Evolutionary conservation across 108 stramenopile species (phyloP).

Genomic region (Nitzschia inconspicua): DNA sequence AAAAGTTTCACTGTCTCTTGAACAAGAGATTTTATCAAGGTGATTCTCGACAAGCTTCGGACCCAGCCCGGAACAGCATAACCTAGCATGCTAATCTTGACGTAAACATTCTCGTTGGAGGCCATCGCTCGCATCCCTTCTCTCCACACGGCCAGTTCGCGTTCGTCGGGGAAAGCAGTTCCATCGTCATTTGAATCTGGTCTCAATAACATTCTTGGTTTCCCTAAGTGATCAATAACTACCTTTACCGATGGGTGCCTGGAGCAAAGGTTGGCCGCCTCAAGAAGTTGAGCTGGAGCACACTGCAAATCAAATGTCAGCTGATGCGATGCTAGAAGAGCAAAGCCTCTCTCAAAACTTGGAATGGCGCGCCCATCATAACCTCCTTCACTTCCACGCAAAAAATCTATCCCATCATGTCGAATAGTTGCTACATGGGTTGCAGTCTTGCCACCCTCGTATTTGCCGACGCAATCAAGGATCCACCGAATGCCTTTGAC

Average conservation of each 20-base stretch:
- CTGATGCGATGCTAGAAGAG: slow-evolving; percentile 35
- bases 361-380: slow-evolving; percentile 19
- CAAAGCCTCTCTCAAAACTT: slow-evolving; percentile 62
- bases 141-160: slow-evolving; percentile 54
- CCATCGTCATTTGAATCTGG: no score
- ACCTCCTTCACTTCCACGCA: slow-evolving; percentile 36
- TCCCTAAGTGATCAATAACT: slow-evolving; percentile 68
- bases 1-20: slow-evolving; percentile 59
- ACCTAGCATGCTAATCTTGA: slow-evolving; percentile 75
- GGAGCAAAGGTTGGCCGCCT: slow-evolving; percentile 49
- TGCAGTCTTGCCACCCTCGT: no score
- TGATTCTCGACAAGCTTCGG: slow-evolving; percentile 28
- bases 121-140: slow-evolving; percentile 63
- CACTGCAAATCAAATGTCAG: slow-evolving; percentile 76
- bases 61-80: slow-evolving; percentile 69
- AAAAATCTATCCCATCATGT: slow-evolving; percentile 55
- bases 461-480: slow-evolving; percentile 57
- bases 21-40: slow-evolving; percentile 44
- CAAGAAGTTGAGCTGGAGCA: slow-evolving; percentile 63
- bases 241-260: slow-evolving; percentile 50
- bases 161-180: slow-evolving; percentile 29
- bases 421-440: slow-evolving; percentile 64
- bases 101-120: slow-evolving; percentile 51
- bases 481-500: slow-evolving; percentile 72
- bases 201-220: slow-evolving; percentile 42